Percentiles rank a stretch among this genome's conserved stretches.
These are phyloP conservation scores for Ustilago sp. DNA, from an alignment of 1,284 basidiomycete genomes.

Conservation along the genomic window DNA sequence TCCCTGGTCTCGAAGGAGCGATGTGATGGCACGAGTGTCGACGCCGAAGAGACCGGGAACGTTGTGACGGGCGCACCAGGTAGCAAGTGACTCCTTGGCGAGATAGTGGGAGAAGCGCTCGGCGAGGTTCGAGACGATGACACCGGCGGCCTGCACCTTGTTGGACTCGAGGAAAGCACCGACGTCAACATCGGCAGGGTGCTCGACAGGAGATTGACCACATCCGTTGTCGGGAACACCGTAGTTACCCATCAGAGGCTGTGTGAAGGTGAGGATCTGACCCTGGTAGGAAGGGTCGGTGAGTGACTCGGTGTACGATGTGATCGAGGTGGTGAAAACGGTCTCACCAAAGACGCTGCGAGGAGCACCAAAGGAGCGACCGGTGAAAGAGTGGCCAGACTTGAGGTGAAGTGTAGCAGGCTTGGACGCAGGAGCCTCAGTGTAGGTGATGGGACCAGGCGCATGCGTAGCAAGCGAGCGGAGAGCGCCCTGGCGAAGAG, in stretches of 20 bases:
- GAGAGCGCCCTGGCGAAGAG: slow-evolving; percentile 15
- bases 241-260: slow-evolving; percentile 98
- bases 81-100: slow-evolving; percentile 90
- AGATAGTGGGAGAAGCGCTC: slow-evolving; percentile 94
- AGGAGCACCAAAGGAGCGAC: slow-evolving; percentile 88
- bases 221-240: slow-evolving; percentile 84
- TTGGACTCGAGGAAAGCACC: slow-evolving; percentile 80
- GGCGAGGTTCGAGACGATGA: slow-evolving; percentile 94
- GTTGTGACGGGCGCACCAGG: slow-evolving; percentile 91
- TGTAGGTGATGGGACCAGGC: slow-evolving; percentile 55
- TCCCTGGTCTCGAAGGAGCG: slow-evolving; percentile 92
- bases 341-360: slow-evolving; percentile 94
- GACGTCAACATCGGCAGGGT: slow-evolving; percentile 74
- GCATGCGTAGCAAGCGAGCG: slow-evolving; percentile 41
- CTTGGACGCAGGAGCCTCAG: slow-evolving; percentile 61
- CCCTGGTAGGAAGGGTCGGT: slow-evolving; percentile 98
- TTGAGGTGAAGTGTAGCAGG: slow-evolving; percentile 93
- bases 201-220: slow-evolving; percentile 69
- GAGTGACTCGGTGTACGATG: slow-evolving; percentile 99
- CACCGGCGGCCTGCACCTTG: slow-evolving; percentile 88
- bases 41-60: slow-evolving; percentile 96
- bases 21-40: slow-evolving; percentile 96
- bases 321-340: slow-evolving; percentile 98
- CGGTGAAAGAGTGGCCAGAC: slow-evolving; percentile 89
- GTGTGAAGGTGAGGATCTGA: slow-evolving; percentile 97